Evolutionary conservation across 768 basidiomycete species (phyloP).

Genomic region (Rhizopogon vesiculosus): DNA sequence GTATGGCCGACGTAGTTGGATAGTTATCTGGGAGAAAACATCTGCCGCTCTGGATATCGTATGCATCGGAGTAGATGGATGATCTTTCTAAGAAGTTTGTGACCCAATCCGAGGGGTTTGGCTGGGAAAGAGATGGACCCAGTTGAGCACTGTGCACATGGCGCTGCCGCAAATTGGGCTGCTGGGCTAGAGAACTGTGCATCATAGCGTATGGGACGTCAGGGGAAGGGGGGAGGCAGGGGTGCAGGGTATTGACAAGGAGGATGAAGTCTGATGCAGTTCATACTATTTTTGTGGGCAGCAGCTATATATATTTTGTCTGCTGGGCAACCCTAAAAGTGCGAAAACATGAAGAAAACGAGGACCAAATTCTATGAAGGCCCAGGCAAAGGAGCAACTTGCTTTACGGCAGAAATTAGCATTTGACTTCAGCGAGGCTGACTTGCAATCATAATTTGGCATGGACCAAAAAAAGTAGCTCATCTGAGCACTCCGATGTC

Average conservation of each 20-base stretch:
- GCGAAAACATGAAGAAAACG: slow-evolving; percentile 13
- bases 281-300: slow-evolving; percentile 2
- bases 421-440: slow-evolving; percentile 20
- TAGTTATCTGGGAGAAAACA: slow-evolving; percentile 5
- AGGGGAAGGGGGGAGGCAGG: background rate
- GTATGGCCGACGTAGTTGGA: slow-evolving; percentile 7
- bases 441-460: background rate
- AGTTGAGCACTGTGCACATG: slow-evolving; percentile 7
- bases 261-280: slow-evolving; percentile 3
- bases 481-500: slow-evolving; percentile 7
- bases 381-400: slow-evolving; percentile 6
- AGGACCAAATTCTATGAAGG: slow-evolving; percentile 13
- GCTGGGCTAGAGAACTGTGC: slow-evolving; percentile 8
- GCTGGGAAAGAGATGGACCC: slow-evolving; percentile 10
- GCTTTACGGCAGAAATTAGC: slow-evolving; percentile 18
- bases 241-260: slow-evolving; percentile 1
- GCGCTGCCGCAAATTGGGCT: slow-evolving; percentile 13
- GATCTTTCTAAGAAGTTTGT: slow-evolving; percentile 27
- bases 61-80: slow-evolving; percentile 14
- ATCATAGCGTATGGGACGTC: background rate
- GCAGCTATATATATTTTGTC: slow-evolving; percentile 15
- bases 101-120: slow-evolving; percentile 17
- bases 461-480: background rate
- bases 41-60: slow-evolving; percentile 9
- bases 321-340: slow-evolving; percentile 7